Evolutionary conservation across 1,139 yeast genomes (phyloP), one percentile per base, ranked within the genome.

Genomic region (Blastobotrys buckinghamii): DNA sequence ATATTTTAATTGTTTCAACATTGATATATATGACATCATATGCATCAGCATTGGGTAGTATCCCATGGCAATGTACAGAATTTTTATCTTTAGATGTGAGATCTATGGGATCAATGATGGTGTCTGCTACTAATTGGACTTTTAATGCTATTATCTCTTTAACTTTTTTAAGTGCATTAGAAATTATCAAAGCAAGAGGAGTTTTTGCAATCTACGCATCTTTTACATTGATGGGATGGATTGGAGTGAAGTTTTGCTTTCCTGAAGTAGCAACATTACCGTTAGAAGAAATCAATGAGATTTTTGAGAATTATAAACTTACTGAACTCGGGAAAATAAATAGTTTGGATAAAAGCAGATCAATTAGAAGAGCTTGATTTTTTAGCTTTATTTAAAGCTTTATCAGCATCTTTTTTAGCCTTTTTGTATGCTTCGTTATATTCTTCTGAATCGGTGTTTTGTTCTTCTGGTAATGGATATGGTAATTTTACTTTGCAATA

Each of bases 51-150:
- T 58, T 74, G 58, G 79, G 78, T 0, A 69, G 71, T 6, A 66
- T 75, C 13, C 78, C 79, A 0, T 74, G 78, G 78, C 70, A 66
- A 42, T 68, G 74, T 9, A 75, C 72, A 0, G 78, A 74, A 52
- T 71, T 75, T 50, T 56, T 75, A 39, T 77, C 78, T 0, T 49
- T 71, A 33, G 69, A 71, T 45, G 68, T 70, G 19, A 63, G 78
- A 47, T 65, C 77, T 2, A 61, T 71, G 30, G 79, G 78, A 1
- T 65, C 75, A 16, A 70, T 75, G 48, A 53, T 72, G 50, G 69
- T 74, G 12, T 62, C 77, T 5, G 67, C 72, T 45, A 67, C 74
- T 2, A 73, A 74, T 47, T 75, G 79, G 79, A 50, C 66, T 1
- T 64, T 72, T 19, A 75, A 75, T 53, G 53, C 69, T 8, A 27